Base-by-base conservation (phyloP, 352 stramenopile species). In the Phytophthora idaei region DNA sequence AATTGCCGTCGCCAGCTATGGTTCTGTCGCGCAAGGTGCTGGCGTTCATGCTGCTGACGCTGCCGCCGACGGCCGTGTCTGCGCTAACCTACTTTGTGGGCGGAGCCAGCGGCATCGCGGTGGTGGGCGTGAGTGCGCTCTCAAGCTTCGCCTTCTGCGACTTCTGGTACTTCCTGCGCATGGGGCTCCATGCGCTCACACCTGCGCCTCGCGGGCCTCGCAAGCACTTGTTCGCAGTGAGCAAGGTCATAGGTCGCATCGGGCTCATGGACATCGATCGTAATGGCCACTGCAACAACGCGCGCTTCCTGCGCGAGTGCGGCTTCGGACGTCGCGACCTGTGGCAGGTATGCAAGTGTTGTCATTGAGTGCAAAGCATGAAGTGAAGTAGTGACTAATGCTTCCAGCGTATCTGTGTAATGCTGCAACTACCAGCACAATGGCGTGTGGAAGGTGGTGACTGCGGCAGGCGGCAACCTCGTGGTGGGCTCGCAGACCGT, bases 281-380 rank as follows among this genome's bases (percentile, higher is more conserved):
- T 46, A 96, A 96, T 50, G 87, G 81, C 4, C 89, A 96, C 60
- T 96, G 72, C 70, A 96, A 94, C 67, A 96, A 96, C 39, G 83
- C 89, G 50, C 75, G 89, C 25, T 94, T 90, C 64, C 60, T 96
- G 46, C 83, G 89, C n/a, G 89, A 94, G 70, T 95, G 87, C 46
- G 85, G 85, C 46, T 93, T 93, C 48, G 89, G 82, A 0, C 80
- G 89, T 0, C 82, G 87, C 17, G 73, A 93, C 39, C 70, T 95
- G 37, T 96, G 89, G 89, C 81, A 94, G 78, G 88, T 95, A 80
- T 10, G 74, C 31, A 50, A 59, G 46, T 25, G 11, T 48, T 15
- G 17, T 6, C 41, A 5, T 47, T 10, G 15, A 47, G 15, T 47
- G 41, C 41, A 27, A 5, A 21, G 14, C 2, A 45, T 10, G 37